phyloP scores from a whole-genome alignment of 2,329 filamentous ascomycete species.

The Clarireedia hainanense region DNA sequence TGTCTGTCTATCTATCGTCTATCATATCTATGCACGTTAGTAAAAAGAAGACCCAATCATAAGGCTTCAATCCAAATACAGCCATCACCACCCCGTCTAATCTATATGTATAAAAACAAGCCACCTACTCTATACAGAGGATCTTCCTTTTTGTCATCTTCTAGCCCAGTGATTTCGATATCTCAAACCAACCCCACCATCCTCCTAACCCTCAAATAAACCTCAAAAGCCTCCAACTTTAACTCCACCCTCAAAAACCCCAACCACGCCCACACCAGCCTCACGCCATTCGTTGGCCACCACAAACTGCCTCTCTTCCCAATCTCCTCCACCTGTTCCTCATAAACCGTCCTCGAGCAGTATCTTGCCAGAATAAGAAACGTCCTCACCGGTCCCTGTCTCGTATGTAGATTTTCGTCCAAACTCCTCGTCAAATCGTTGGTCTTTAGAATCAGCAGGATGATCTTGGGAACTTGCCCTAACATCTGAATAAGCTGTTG shows the following conservation, averaged over 20 bases:
- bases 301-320: constrained; percentile 44
- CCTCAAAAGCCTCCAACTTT: constrained; percentile 56
- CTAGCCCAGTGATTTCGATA: too few species aligned
- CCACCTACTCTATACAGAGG: too few species aligned
- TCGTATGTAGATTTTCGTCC: constrained; percentile 81
- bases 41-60: too few species aligned
- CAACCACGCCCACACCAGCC: constrained; percentile 48
- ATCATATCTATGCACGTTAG: too few species aligned
- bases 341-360: constrained; percentile 57
- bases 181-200: constrained; percentile 26
- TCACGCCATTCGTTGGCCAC: constrained; percentile 48
- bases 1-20: too few species aligned
- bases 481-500: constrained; percentile 83
- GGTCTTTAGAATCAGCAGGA: constrained; percentile 92
- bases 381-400: constrained; percentile 54
- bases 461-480: constrained; percentile 82
- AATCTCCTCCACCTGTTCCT: constrained; percentile 55
- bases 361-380: constrained; percentile 64
- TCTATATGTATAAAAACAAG: too few species aligned
- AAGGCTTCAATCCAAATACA: too few species aligned
- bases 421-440: constrained; percentile 92
- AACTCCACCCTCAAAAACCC: constrained; percentile 52
- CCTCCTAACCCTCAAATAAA: constrained; percentile 50
- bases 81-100: too few species aligned
- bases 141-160: too few species aligned